These are phyloP conservation scores for Fusarium ambrosium DNA, from an alignment of 2,329 filamentous ascomycete species.

Conservation along the genomic window DNA sequence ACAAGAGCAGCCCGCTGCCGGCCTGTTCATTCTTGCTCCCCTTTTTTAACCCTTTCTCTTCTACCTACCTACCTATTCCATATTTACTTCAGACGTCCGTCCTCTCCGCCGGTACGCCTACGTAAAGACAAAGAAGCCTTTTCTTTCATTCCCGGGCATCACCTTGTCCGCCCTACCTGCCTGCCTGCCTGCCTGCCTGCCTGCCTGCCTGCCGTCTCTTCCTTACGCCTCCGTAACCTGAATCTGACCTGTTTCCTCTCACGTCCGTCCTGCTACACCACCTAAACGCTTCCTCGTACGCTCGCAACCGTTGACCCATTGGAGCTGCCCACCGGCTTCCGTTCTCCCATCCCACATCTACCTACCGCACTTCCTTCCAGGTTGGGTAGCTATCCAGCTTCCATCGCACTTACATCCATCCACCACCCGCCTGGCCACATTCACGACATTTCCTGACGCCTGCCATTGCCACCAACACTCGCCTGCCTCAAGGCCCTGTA, in stretches of 20 bases:
- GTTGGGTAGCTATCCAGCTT: background rate
- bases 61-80: background rate
- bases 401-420: constrained; percentile 27
- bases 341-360: background rate
- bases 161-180: constrained; percentile 15
- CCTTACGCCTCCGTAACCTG: constrained; percentile 24
- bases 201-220: constrained; percentile 13
- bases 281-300: constrained; percentile 37
- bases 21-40: constrained; percentile 17
- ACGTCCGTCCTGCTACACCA: constrained; percentile 34
- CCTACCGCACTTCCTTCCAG: background rate
- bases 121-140: constrained; percentile 26
- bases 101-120: constrained; percentile 3
- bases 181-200: constrained; percentile 12
- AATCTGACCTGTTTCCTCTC: constrained; percentile 34
- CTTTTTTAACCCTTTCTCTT: background rate
- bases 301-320: constrained; percentile 26
- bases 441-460: constrained; percentile 15
- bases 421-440: constrained; percentile 17
- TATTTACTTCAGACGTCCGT: background rate
- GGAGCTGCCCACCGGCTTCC: constrained; percentile 9
- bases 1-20: constrained; percentile 5
- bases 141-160: constrained; percentile 2
- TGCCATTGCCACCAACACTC: constrained; percentile 12
- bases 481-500: background rate